Evolutionary conservation across 768 basidiomycete species (phyloP).

Genomic region (Tremella mesenterica): DNA sequence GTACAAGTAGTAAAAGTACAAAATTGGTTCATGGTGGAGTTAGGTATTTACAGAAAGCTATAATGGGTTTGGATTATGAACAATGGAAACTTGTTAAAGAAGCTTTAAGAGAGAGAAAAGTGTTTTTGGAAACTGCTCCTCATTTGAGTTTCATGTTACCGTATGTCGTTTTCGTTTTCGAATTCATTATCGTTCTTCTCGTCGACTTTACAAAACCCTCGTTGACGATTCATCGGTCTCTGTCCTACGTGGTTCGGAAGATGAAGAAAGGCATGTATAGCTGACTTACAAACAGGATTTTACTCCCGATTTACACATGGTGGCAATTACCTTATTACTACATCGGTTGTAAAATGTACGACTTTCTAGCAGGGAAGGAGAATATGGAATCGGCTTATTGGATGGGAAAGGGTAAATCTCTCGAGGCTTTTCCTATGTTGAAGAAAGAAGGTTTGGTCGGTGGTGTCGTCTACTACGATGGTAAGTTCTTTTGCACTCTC

Average conservation of each 20-base stretch:
- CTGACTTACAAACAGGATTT: slow-evolving; percentile 52
- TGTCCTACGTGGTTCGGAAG: too few species aligned
- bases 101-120: slow-evolving; percentile 81
- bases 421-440: slow-evolving; percentile 94
- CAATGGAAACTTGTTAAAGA: slow-evolving; percentile 79
- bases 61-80: slow-evolving; percentile 86
- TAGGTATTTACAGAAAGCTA: slow-evolving; percentile 91
- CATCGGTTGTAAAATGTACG: slow-evolving; percentile 92
- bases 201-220: too few species aligned
- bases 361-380: slow-evolving; percentile 84
- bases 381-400: slow-evolving; percentile 94
- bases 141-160: slow-evolving; percentile 88
- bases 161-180: slow-evolving; percentile 13
- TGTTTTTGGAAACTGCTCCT: slow-evolving; percentile 91
- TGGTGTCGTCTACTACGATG: slow-evolving; percentile 94
- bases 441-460: slow-evolving; percentile 86
- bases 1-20: slow-evolving; percentile 93
- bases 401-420: slow-evolving; percentile 85
- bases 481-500: too few species aligned
- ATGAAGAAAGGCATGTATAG: too few species aligned
- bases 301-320: slow-evolving; percentile 93
- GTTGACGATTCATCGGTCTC: too few species aligned
- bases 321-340: slow-evolving; percentile 98
- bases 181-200: neutral
- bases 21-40: slow-evolving; percentile 98